Evolutionary conservation across 495 filamentous ascomycete species (phyloP), one percentile per base, ranked within the genome.

Genomic region (Aspergillus haitiensis): DNA sequence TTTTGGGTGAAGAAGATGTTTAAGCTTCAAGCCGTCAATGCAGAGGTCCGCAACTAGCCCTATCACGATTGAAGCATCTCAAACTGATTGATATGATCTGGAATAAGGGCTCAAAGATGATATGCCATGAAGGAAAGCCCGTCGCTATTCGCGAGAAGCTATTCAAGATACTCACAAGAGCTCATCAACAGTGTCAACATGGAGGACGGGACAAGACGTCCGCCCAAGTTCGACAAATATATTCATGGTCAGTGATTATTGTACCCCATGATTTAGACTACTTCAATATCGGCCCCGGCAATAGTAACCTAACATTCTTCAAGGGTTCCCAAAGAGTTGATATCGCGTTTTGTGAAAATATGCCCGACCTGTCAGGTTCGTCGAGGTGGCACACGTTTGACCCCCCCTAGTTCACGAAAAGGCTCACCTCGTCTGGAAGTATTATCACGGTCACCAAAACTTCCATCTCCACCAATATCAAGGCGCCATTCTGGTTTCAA

Each of bases 1-100:
- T 84, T 84, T 60, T 85, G 82, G 82, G 81, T 81, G 13, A 85
- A 84, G 60, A 84, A 84, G 62, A 85, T 84, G 82, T 85, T 85
- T 66, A 78, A 79, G 49, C 71, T 84, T 46, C 69, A 76, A 55
- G 56, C 68, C 18, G 71, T 77, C 48, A 63, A 60, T 44, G 56
- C 71, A 52, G 68, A 74, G 60, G 76, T 79, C 65, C 50, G 76
- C 65, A 49, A 40, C 5, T 42, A 60, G 5, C 37, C 56, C 18
- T 10, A 7, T 59, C 36, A n/a, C 18, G 6, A 46, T 7, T 50
- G 15, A 12, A 33, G 13, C 16, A 1, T 9, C 32, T 52, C 8
- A 62, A 58, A 15, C 59, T 74, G 44, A 72, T 46, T 57, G 15
- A 6, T 18, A n/a, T 46, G 45, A 34, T 8, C 5, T 32, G 48